Evolutionary conservation across 768 basidiomycete species (phyloP), one percentile per base, ranked within the genome.

Genomic region (Phlebiopsis gigantea): DNA sequence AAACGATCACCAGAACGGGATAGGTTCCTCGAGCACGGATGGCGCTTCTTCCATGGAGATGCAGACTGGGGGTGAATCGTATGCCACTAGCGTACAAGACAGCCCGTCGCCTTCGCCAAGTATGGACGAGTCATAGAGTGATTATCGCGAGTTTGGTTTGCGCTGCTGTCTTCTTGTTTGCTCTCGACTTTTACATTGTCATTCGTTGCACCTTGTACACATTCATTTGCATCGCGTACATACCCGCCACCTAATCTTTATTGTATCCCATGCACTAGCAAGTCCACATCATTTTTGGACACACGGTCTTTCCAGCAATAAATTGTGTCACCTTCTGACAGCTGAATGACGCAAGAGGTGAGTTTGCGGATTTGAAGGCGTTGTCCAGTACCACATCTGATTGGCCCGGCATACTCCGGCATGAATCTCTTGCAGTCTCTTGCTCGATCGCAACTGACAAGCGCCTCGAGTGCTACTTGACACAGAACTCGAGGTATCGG

Each of bases 41-140:
- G 57, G 53, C 31, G 54, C 57, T n/a, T 55, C 55, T 19, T 46
- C 60, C 12, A 61, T 63, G n/a, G 62, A 58, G 22, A 57, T 46
- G 8, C 63, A 62, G 25, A 56, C 55, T 15, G 58, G 55, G 22
- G 54, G 47, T 17, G 65, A 65, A 19, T 57, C 56, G 64, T 61
- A 67, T 66, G 61, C 70, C 72, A 62, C 66, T 65, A 64, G 71
- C 63, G 63, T 74, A 58, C 73, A 73, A 51, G 72, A 73, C 34
- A 79, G 77, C 56, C 62, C 73, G 49, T 82, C 79, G 45, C 78
- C 77, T 1, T 57, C 67, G 61, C 66, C 73, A 62, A 60, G 63
- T 68, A 69, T 75, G 68, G 73, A 70, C 51, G 68, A 63, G 58
- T 67, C 66, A 58, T 69, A 63, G 65, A 46, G 22, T 21, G 22